Base-by-base conservation (phyloP, 106 monocot genomes). In the Phalaenopsis equestris region DNA sequence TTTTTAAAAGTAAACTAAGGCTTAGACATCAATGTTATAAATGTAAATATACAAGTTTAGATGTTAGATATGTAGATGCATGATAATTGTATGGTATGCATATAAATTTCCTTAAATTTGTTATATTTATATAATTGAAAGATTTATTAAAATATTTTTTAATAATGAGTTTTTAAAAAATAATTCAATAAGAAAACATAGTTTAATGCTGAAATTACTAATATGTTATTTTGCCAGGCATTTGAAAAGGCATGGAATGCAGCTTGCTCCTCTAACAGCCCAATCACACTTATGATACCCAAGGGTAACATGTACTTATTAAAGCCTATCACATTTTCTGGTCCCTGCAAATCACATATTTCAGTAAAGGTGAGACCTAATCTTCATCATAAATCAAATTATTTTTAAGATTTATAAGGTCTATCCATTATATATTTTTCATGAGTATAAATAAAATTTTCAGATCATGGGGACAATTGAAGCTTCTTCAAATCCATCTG, bases 311-410 rank as follows among this genome's bases (percentile, higher is more conserved):
- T 37, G 39, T 87, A 83, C 84, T 74, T 76, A 2, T 80, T 95
- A 15, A 89, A 89, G 72, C 93, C 92, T 21, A 72, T 90, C 24
- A 82, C 78, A 45, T 91, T 95, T 79, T 84, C 77, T 9, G 95
- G 95, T n/a, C 92, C 95, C 52, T 95, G 95, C 79, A 90, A 89
- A 64, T 93, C 95, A 1, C 68, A 67, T 46, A 74, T 96, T 41
- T 46, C 75, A 72, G 79, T 90, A 42, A 82, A 43, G 82, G 94
- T 95, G 72, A 79, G 84, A 17, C 5, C 4, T 5, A 11, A 1
- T 38, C 36, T 36, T 24, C 8, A 68, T 68, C 17, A 68, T n/a
- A n/a, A 68, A 36, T 68, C 2, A 68, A 36, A 24, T 67, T 38
- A 68, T 11, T 0, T n/a, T 45, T 45, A 24, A 68, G 5, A 2